A percentile compares a stretch with the other conserved stretches of the same genome.
Conservation (phyloP, 2,329 filamentous ascomycete genomes). For the Aspergillus quadricinctus region DNA sequence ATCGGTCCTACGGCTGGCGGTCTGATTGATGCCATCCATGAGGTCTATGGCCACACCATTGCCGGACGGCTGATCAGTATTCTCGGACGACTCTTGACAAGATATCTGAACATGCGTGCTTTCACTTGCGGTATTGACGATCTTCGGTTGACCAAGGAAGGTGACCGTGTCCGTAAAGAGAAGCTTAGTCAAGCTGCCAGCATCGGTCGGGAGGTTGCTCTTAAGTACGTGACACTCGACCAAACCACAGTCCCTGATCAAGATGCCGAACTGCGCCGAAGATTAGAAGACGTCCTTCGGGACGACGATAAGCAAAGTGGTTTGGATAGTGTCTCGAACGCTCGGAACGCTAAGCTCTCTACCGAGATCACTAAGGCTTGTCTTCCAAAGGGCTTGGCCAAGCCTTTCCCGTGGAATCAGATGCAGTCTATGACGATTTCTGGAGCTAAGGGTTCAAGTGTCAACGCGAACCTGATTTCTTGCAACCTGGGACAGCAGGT, state of each 20-base stretch:
- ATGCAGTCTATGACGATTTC: conserved; percentile 99
- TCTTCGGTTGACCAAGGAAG: conserved; percentile 74
- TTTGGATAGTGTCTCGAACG: conserved; percentile 83
- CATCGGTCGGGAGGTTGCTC: conserved; percentile 73
- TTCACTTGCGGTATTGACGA: conserved; percentile 98
- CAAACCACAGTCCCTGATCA: conserved; percentile 58
- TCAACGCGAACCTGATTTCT: conserved; percentile 96
- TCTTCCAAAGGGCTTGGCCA: conserved; percentile 76
- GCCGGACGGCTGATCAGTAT: conserved; percentile 87
- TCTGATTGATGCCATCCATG: conserved; percentile 86
- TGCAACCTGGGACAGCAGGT: conserved; percentile 97
- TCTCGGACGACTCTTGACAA: conserved; percentile 81
- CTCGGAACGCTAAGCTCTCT: conserved; percentile 65
- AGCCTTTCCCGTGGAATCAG: conserved; percentile 92
- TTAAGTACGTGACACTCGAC: conserved; percentile 82
- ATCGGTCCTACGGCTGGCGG: conserved; percentile 84
- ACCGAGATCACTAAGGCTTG: conserved; percentile 72
- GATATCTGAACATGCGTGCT: conserved; percentile 85
- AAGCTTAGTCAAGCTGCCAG: conserved; percentile 63
- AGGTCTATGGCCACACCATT: conserved; percentile 81
- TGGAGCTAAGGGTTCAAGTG: conserved; percentile 85
- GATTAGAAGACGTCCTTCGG: conserved; percentile 83
- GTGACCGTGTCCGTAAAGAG: conserved; percentile 66
- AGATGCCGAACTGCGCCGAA: conserved; percentile 67
- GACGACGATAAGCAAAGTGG: conserved; percentile 88